These are phyloP conservation scores for Suhomyces canberraensis DNA, from an alignment of 805 yeast genomes.

Conservation along the genomic window DNA sequence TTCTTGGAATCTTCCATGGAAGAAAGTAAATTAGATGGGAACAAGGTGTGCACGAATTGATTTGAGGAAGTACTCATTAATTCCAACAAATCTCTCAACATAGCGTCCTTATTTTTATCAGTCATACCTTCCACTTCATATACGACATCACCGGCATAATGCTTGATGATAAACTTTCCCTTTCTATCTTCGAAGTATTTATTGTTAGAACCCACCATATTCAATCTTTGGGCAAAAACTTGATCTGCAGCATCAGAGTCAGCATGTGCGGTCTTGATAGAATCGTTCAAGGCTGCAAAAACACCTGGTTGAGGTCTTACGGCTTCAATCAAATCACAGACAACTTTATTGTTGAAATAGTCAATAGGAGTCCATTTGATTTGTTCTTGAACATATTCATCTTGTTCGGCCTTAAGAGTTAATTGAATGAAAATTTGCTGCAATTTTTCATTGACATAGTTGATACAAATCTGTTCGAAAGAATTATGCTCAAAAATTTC, in stretches of 20 bases:
- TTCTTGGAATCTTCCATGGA: conserved; percentile 53
- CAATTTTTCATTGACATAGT: conserved; percentile 91
- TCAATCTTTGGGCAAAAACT: conserved; percentile 87
- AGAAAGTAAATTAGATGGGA: conserved; percentile 37
- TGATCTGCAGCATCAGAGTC: conserved; percentile 96
- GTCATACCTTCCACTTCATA: conserved; percentile 89
- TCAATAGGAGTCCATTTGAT: conserved; percentile 97
- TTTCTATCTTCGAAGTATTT: conserved; percentile 88
- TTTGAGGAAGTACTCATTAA: conserved; percentile 71
- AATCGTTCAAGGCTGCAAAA: conserved; percentile 94
- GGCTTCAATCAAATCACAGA: conserved; percentile 93
- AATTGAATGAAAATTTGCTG: conserved; percentile 96
- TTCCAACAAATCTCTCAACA: conserved; percentile 84
- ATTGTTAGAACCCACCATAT: conserved; percentile 71
- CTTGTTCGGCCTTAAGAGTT: conserved; percentile 95
- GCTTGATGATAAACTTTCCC: conserved; percentile 84
- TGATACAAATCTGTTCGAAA: conserved; percentile 92
- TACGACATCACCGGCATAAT: conserved; percentile 98
- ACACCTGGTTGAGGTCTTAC: conserved; percentile 89
- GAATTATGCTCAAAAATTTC: conserved; percentile 94
- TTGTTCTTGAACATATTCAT: conserved; percentile 91
- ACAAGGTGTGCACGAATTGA: conserved; percentile 58
- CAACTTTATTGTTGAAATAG: conserved; percentile 92
- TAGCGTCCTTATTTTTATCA: conserved; percentile 93
- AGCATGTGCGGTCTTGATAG: conserved; percentile 97